Evolutionary conservation across 768 basidiomycete species (phyloP).

Genomic region (Tricholoma terreum): DNA sequence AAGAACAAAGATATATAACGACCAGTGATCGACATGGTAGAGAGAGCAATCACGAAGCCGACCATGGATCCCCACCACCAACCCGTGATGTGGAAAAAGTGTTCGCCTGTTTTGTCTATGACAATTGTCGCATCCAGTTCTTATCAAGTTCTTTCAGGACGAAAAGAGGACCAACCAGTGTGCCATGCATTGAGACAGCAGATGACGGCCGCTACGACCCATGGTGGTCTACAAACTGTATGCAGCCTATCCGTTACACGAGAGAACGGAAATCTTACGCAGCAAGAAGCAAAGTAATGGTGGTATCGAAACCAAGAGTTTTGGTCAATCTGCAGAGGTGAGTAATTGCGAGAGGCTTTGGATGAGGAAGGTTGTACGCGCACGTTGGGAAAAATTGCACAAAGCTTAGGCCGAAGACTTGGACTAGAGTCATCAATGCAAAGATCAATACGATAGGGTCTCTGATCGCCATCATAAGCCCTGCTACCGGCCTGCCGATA

Average conservation of each 20-base stretch:
- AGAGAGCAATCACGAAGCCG: slow-evolving; percentile 58
- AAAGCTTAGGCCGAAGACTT: slow-evolving; percentile 55
- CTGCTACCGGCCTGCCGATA: slow-evolving; percentile 39
- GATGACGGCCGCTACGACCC: slow-evolving; percentile 51
- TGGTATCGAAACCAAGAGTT: slow-evolving; percentile 63
- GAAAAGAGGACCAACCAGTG: slow-evolving; percentile 28
- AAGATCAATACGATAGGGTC: slow-evolving; percentile 56
- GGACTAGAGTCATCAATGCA: slow-evolving; percentile 46
- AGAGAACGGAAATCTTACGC: slow-evolving; percentile 39
- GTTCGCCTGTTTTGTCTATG: slow-evolving; percentile 55
- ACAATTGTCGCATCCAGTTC: neutral
- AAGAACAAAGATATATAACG: slow-evolving; percentile 63
- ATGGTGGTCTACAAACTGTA: slow-evolving; percentile 46
- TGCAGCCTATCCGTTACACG: neutral
- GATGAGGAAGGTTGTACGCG: slow-evolving; percentile 6
- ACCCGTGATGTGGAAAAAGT: slow-evolving; percentile 55
- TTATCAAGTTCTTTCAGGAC: neutral
- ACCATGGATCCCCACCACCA: slow-evolving; percentile 62
- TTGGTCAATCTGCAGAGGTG: slow-evolving; percentile 40
- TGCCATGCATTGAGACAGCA: slow-evolving; percentile 54
- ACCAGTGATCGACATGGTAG: slow-evolving; percentile 46
- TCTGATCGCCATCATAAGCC: slow-evolving; percentile 53
- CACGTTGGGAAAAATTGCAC: slow-evolving; percentile 59
- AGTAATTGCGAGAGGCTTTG: neutral
- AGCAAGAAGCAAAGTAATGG: slow-evolving; percentile 56